phyloP scores from a whole-genome alignment of 768 basidiomycete species.

The Tricholoma sp. region DNA sequence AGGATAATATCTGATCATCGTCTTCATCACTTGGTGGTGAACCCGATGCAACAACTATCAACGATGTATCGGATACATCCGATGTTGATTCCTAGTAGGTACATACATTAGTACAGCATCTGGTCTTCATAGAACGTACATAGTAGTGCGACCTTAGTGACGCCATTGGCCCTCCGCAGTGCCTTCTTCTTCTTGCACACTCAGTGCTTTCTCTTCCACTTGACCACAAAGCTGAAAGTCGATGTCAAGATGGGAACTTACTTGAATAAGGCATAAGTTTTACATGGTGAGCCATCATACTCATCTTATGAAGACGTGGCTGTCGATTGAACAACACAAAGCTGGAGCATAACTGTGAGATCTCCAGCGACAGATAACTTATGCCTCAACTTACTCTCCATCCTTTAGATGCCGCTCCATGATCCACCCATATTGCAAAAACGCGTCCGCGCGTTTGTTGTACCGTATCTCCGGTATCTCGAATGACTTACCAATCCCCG shows the following conservation, averaged over 20 bases:
- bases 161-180: not conserved
- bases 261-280: conserved; percentile 98
- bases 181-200: not conserved
- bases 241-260: conserved; percentile 42
- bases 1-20: no score
- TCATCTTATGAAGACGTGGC: conserved; percentile 98
- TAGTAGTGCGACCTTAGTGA: not conserved
- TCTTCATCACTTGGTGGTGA: no score
- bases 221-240: not conserved
- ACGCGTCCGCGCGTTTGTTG: conserved; percentile 94
- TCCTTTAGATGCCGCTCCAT: no score
- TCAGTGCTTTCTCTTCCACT: not conserved
- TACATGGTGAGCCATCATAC: no score
- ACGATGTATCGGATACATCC: not conserved
- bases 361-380: no score
- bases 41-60: not conserved
- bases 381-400: no score
- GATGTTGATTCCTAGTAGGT: not conserved
- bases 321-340: conserved; percentile 97
- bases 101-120: not conserved
- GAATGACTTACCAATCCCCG: conserved; percentile 93
- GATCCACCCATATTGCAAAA: no score
- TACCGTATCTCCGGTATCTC: conserved; percentile 98
- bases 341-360: no score
- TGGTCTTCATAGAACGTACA: not conserved